phyloP scores from a whole-genome alignment of 495 filamentous ascomycete species.

The Talaromyces borbonicus region DNA sequence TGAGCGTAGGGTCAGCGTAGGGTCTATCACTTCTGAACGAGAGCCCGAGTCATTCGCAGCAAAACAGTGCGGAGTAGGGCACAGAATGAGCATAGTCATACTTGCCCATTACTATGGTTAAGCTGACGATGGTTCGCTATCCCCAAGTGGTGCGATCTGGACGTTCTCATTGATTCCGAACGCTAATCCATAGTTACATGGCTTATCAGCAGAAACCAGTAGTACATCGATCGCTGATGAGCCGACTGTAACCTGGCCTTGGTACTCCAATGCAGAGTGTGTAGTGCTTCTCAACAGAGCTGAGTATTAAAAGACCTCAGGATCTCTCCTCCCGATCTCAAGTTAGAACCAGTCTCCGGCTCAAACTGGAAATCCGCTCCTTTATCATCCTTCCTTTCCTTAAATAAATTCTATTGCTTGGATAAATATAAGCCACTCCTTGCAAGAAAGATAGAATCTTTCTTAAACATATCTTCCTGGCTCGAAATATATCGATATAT shows the following conservation, averaged over 20 bases:
- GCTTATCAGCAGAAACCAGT: neutral
- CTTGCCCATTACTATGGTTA: neutral
- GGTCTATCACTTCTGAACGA: neutral
- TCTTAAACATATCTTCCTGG: neutral
- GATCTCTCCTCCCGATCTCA: neutral
- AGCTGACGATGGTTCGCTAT: too few relatives aligned
- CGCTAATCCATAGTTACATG: neutral
- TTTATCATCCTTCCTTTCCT: conserved; percentile 1
- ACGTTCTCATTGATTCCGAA: neutral
- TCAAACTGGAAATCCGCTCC: neutral
- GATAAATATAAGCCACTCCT: neutral
- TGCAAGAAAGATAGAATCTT: neutral
- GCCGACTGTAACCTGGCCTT: conserved; percentile 2
- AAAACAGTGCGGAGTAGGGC: neutral
- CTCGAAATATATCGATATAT: neutral
- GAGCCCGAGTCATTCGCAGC: neutral
- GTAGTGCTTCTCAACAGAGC: too few relatives aligned
- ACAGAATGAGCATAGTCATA: conserved; percentile 1
- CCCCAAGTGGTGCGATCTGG: too few relatives aligned
- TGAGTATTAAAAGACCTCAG: neutral
- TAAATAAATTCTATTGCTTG: too few relatives aligned
- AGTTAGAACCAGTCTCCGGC: neutral
- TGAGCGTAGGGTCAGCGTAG: neutral
- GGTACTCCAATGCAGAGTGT: neutral
- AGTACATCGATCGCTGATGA: neutral